Evolutionary conservation across 2,329 filamentous ascomycete genomes (phyloP).

Genomic region (Epichloe gansuensis): DNA sequence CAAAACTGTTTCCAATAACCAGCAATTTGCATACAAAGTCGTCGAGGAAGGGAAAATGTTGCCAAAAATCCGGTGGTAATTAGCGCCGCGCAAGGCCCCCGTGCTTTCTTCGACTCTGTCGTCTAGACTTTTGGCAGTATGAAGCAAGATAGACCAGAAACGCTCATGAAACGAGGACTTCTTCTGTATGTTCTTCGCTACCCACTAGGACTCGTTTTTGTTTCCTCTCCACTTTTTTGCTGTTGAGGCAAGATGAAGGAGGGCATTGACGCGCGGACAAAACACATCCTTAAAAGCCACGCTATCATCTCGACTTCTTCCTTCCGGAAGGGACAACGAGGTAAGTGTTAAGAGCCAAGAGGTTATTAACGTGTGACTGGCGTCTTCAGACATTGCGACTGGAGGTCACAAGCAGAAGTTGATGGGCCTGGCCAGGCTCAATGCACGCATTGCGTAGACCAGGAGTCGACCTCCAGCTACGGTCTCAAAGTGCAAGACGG

Average conservation of each 20-base stretch:
- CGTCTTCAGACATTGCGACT: conserved; percentile 31
- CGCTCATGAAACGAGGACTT: conserved; percentile 20
- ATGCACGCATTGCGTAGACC: conserved; percentile 30
- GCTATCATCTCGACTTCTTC: conserved; percentile 38
- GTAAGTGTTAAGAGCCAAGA: conserved; percentile 23
- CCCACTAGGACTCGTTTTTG: conserved; percentile 92
- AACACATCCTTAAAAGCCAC: conserved; percentile 93
- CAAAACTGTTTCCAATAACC: conserved; percentile 23
- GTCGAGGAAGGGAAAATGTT: background rate
- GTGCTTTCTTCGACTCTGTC: conserved; percentile 5
- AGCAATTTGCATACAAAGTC: background rate
- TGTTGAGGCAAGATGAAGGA: conserved; percentile 31
- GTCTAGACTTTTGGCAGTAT: background rate
- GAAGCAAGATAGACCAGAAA: background rate
- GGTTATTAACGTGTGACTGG: conserved; percentile 28
- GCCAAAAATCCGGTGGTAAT: background rate
- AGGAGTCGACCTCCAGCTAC: conserved; percentile 13
- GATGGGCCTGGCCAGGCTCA: conserved; percentile 46
- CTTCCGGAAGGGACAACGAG: conserved; percentile 33
- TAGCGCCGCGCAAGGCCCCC: background rate
- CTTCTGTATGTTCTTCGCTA: conserved; percentile 73
- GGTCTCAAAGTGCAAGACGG: conserved; percentile 25
- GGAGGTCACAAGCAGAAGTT: conserved; percentile 32
- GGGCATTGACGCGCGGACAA: conserved; percentile 70
- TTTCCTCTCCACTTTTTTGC: conserved; percentile 52